These are phyloP conservation scores for Epichloe typhina DNA, from an alignment of 2,329 filamentous ascomycete genomes.

Conservation along the genomic window DNA sequence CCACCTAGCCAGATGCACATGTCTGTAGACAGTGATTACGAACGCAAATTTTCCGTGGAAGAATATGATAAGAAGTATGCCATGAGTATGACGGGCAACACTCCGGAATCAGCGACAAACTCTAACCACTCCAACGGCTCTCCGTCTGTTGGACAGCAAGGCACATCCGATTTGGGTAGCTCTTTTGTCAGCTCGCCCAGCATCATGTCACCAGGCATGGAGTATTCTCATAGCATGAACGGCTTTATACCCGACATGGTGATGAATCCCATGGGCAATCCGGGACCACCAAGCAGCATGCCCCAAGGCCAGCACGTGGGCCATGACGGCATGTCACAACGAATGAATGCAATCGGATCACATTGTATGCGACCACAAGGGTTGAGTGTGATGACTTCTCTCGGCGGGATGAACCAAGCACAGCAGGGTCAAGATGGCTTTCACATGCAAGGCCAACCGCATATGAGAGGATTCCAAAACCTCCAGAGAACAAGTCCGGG, in stretches of 20 bases:
- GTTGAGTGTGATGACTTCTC: conserved; percentile 18
- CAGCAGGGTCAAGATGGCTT: conserved; percentile 20
- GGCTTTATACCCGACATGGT: conserved; percentile 42
- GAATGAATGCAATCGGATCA: conserved; percentile 12
- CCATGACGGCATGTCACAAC: conserved; percentile 16
- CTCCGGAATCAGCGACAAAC: conserved; percentile 20
- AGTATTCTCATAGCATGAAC: conserved; percentile 31
- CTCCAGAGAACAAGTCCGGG: conserved; percentile 33
- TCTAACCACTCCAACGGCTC: conserved; percentile 19
- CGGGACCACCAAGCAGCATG: conserved; percentile 11
- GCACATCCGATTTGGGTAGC: conserved; percentile 26
- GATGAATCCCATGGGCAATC: conserved; percentile 33
- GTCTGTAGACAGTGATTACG: conserved; percentile 34
- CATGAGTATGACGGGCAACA: conserved; percentile 21
- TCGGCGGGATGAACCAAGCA: conserved; percentile 15
- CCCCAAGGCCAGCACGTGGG: conserved; percentile 16
- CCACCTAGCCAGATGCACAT: conserved; percentile 28
- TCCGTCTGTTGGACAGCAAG: conserved; percentile 15
- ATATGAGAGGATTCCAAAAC: conserved; percentile 32
- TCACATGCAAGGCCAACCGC: conserved; percentile 17
- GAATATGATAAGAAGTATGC: conserved; percentile 28
- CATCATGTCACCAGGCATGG: conserved; percentile 39
- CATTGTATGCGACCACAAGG: conserved; percentile 14
- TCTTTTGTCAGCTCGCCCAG: conserved; percentile 40
- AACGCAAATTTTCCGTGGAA: conserved; percentile 31